A percentile compares a stretch with the other conserved stretches of the same genome.
Evolutionary conservation across 2,329 filamentous ascomycete genomes (phyloP).

Genomic region (Botryotinia calthae): DNA sequence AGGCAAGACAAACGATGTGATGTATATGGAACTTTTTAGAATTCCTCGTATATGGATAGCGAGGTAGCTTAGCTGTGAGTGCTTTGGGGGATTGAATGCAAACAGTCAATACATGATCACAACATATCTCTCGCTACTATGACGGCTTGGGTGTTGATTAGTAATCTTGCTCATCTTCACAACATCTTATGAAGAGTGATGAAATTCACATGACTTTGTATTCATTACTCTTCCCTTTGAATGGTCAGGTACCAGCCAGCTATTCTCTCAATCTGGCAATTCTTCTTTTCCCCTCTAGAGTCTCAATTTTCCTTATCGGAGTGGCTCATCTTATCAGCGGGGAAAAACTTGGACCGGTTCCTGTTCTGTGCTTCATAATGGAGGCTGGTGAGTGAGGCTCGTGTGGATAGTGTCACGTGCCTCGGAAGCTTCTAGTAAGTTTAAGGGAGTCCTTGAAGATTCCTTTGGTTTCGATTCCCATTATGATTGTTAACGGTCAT

Average conservation of each 20-base stretch:
- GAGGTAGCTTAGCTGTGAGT: background rate
- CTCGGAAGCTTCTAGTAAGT: conserved; percentile 5
- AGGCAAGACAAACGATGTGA: conserved; percentile 4
- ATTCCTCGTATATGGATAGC: background rate
- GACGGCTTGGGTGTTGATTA: background rate
- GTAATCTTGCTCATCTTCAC: background rate
- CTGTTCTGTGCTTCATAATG: background rate
- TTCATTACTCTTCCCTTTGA: background rate
- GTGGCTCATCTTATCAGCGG: conserved; percentile 12
- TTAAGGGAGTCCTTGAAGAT: background rate
- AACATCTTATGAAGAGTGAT: background rate
- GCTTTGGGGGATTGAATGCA: background rate
- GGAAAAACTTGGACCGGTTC: background rate
- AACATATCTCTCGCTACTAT: background rate
- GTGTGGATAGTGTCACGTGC: background rate
- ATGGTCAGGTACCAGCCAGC: background rate
- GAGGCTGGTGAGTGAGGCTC: background rate
- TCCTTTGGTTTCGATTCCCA: background rate
- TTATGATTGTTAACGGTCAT: background rate
- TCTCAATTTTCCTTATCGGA: background rate
- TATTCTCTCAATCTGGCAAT: background rate
- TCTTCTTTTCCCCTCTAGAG: background rate
- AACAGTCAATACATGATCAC: background rate
- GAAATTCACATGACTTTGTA: background rate
- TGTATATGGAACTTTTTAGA: conserved; percentile 9